phyloP scores from a whole-genome alignment of 2,329 filamentous ascomycete species.

The Ophiostoma perfectum region DNA sequence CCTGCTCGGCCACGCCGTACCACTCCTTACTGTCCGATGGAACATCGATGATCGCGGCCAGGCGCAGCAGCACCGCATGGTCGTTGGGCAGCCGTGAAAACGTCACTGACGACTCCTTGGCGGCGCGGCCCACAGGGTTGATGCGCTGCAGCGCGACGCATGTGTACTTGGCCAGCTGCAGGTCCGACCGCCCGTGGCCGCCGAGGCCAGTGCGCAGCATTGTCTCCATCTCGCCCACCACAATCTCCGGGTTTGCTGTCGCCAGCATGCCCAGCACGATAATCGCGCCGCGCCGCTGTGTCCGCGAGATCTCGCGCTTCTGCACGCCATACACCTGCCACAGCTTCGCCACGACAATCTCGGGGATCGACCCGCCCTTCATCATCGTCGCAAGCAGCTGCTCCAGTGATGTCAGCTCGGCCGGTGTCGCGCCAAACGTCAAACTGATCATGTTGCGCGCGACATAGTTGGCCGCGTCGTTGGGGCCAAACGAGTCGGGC shows the following conservation, averaged over 20 bases:
- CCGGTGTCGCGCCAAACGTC: constrained; percentile 90
- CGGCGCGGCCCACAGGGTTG: constrained; percentile 75
- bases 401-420: constrained; percentile 90
- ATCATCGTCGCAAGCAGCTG: constrained; percentile 97
- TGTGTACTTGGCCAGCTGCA: constrained; percentile 88
- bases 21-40: constrained; percentile 89
- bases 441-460: constrained; percentile 98
- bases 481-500: constrained; percentile 77
- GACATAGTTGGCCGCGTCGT: constrained; percentile 91
- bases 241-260: constrained; percentile 84
- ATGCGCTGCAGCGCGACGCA: constrained; percentile 90
- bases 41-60: constrained; percentile 81
- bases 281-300: constrained; percentile 84
- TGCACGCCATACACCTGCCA: constrained; percentile 98
- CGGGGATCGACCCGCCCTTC: constrained; percentile 81
- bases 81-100: constrained; percentile 83
- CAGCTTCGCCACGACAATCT: constrained; percentile 80
- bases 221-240: constrained; percentile 89
- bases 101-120: constrained; percentile 63
- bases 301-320: constrained; percentile 85
- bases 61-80: constrained; percentile 74
- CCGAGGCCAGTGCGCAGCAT: constrained; percentile 90
- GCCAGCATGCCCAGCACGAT: constrained; percentile 97
- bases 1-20: constrained; percentile 93
- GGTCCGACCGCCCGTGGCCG: constrained; percentile 69